Percentiles rank a stretch among this genome's conserved stretches.
phyloP scores from a whole-genome alignment of 352 stramenopile species.

The Globisporangium orthogonon region DNA sequence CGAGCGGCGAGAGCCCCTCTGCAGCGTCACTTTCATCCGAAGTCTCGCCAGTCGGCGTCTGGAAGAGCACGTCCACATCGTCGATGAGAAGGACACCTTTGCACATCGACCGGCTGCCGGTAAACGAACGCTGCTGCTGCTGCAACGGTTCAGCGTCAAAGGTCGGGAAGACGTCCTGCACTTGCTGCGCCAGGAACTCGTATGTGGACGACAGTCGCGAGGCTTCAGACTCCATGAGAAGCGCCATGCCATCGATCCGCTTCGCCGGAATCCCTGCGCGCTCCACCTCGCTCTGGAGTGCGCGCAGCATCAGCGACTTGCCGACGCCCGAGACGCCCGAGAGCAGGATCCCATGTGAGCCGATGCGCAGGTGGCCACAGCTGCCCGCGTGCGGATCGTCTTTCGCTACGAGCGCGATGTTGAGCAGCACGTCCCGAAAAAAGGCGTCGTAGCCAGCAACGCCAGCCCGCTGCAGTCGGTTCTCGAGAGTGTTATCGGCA shows the following conservation, averaged over 20 bases:
- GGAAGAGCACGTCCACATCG: constrained; percentile 65
- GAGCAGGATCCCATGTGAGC: constrained; percentile 49
- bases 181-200: constrained; percentile 44
- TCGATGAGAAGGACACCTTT: constrained; percentile 57
- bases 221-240: constrained; percentile 51
- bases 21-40: constrained; percentile 21
- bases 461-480: constrained; percentile 22
- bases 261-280: constrained; percentile 11
- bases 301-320: constrained; percentile 46
- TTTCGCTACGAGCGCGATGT: constrained; percentile 42
- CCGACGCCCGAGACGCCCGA: constrained; percentile 60
- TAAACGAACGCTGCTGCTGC: background rate
- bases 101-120: background rate
- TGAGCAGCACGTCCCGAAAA: constrained; percentile 46
- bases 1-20: constrained; percentile 34
- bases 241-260: constrained; percentile 36
- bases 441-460: constrained; percentile 52
- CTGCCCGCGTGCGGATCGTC: background rate
- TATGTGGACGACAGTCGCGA: constrained; percentile 37
- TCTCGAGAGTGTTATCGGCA: constrained; percentile 13
- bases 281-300: constrained; percentile 20
- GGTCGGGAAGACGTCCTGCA: constrained; percentile 24
- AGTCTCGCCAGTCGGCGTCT: constrained; percentile 26
- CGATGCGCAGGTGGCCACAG: constrained; percentile 11
- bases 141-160: constrained; percentile 3